Evolutionary conservation across 2,329 filamentous ascomycete species (phyloP), one percentile per base, ranked within the genome.

Genomic region (Trichoderma sp.): DNA sequence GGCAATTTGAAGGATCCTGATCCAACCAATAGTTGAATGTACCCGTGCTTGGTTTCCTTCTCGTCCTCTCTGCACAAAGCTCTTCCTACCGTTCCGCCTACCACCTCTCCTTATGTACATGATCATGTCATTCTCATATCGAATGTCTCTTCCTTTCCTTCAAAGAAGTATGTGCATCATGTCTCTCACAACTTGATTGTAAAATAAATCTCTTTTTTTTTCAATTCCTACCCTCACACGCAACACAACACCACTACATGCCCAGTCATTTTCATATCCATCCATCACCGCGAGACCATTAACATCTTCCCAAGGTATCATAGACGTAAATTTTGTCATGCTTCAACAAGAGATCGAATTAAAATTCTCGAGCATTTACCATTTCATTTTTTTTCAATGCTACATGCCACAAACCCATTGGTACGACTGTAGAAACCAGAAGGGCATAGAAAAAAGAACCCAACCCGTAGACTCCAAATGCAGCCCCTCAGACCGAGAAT

Each of bases 1-100:
- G 85, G 84, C 87, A 90, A 87, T 89, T 76, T 89, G 87, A 87
- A 84, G 80, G 78, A 78, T 84, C 86, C 87, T 87, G 88, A 90
- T 89, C 87, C 84, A 86, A 81, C 70, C 70, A 60, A 74, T 80
- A 77, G 80, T 82, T 79, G 78, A 79, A 79, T 80, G 72, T 71
- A 72, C 69, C 73, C 70, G 58, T 72, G 52, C 70, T 69, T 10
- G 31, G n/a, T 35, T 35, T 35, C 70, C 40, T 47, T 73, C 76
- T 77, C 72, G 76, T 76, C 74, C 37, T 53, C 14, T 24, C 21
- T 13, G 43, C 24, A 11, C 29, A n/a, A 43, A 43, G 40, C 40
- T 43, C 40, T n/a, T 43, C 37, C 37, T 19, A 6, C 16, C 13
- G 10, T 47, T 53, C 19, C 47, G 5, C n/a, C 14, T 21, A 7